Conservation (phyloP, 208 protist genomes). For the Trichomonas gallinae region DNA sequence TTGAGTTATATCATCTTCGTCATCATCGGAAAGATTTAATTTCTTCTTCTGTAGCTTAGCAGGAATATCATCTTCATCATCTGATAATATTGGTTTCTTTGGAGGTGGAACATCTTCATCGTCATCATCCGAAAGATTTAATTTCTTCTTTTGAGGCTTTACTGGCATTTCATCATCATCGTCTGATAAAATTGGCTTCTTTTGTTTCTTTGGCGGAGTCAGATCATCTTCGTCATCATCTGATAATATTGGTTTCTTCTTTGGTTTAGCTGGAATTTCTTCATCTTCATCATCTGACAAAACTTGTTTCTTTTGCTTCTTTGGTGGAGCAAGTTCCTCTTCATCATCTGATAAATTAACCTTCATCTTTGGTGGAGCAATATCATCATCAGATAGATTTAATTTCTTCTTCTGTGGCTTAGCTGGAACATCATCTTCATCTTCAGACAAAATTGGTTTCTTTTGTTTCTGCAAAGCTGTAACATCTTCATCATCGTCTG, state of each 20-base stretch:
- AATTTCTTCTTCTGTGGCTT: not conserved
- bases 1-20: not conserved
- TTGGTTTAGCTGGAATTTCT: no score
- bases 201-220: not conserved
- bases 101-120: not conserved
- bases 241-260: not conserved
- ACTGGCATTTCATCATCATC: not conserved
- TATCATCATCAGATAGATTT: not conserved
- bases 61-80: not conserved
- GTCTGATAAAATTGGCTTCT: not conserved
- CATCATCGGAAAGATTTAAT: not conserved
- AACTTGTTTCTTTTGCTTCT: no score
- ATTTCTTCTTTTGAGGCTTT: not conserved
- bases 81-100: not conserved
- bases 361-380: no score
- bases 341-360: no score
- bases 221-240: not conserved
- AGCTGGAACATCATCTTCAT: not conserved
- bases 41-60: not conserved
- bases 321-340: no score
- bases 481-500: not conserved
- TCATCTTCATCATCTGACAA: no score
- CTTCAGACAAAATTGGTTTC: no score
- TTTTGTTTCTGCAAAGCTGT: no score
- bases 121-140: not conserved